phyloP scores from a whole-genome alignment of 352 stramenopile genomes.

The Blastocystis sp. region DNA sequence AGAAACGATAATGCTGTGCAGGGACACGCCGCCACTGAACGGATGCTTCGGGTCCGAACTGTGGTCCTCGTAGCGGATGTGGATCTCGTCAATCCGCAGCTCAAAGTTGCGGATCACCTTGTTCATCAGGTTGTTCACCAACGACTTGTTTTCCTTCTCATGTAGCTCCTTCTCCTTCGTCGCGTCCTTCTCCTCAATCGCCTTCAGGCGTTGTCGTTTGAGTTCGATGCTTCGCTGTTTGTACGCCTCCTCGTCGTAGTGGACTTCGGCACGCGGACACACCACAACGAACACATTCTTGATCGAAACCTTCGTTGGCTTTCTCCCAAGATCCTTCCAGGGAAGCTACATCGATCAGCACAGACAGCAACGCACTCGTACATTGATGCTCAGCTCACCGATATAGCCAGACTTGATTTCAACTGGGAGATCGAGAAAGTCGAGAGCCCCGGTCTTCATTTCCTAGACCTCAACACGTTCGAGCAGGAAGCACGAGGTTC shows the following conservation, averaged over 20 bases:
- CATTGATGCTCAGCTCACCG: slow-evolving; percentile 56
- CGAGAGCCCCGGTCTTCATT: slow-evolving; percentile 72
- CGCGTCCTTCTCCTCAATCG: slow-evolving; percentile 71
- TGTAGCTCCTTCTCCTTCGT: slow-evolving; percentile 61
- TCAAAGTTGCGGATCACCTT: slow-evolving; percentile 72
- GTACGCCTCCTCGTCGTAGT: slow-evolving; percentile 63
- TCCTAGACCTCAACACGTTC: slow-evolving; percentile 21
- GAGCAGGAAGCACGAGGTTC: slow-evolving; percentile 18
- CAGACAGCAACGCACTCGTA: not conserved
- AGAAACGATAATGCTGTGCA: slow-evolving; percentile 45
- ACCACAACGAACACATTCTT: slow-evolving; percentile 64
- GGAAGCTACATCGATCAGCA: slow-evolving; percentile 57
- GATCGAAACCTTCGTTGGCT: slow-evolving; percentile 56
- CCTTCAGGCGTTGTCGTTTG: slow-evolving; percentile 70
- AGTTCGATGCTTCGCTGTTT: slow-evolving; percentile 21
- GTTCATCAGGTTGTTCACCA: slow-evolving; percentile 42
- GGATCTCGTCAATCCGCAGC: slow-evolving; percentile 26
- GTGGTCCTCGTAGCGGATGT: slow-evolving; percentile 74
- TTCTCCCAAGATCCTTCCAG: slow-evolving; percentile 70
- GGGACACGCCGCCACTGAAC: slow-evolving; percentile 50
- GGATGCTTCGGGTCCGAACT: slow-evolving; percentile 71
- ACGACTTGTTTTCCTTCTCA: slow-evolving; percentile 67
- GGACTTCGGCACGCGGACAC: slow-evolving; percentile 59
- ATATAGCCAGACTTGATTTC: slow-evolving; percentile 74
- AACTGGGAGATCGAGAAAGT: slow-evolving; percentile 72